Evolutionary conservation across 2,329 filamentous ascomycete genomes (phyloP).

Genomic region (Cytospora piceae): DNA sequence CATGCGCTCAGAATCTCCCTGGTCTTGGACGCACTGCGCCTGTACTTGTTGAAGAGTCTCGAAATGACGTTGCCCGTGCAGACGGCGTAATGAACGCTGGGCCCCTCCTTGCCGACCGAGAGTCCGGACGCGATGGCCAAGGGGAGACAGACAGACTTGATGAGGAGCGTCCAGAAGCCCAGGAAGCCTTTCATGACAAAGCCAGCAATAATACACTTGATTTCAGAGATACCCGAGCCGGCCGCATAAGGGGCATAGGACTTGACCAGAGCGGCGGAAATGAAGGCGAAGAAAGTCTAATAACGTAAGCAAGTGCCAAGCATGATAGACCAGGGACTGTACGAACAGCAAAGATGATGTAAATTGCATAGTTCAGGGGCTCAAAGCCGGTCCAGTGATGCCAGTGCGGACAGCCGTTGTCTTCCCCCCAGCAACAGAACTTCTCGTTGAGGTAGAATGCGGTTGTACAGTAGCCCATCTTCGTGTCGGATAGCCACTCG

Average conservation of each 20-base stretch:
- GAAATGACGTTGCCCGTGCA: constrained; percentile 98
- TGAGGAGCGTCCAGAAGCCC: constrained; percentile 85
- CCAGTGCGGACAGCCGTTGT: constrained; percentile 88
- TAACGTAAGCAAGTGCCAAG: constrained; percentile 28
- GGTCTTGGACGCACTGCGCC: constrained; percentile 88
- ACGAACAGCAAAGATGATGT: constrained; percentile 80
- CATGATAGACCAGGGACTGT: no score
- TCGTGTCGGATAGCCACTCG: constrained; percentile 95
- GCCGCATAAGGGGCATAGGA: constrained; percentile 94
- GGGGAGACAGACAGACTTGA: constrained; percentile 91
- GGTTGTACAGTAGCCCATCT: constrained; percentile 92
- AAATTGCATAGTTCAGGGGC: constrained; percentile 82
- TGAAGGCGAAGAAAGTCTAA: constrained; percentile 77
- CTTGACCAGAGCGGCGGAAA: constrained; percentile 83
- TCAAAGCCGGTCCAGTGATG: constrained; percentile 81
- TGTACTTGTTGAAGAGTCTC: constrained; percentile 89
- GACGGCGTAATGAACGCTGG: constrained; percentile 98
- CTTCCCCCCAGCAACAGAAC: constrained; percentile 98
- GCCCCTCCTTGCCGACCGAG: constrained; percentile 95
- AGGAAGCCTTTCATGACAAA: constrained; percentile 99
- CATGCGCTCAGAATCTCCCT: constrained; percentile 93
- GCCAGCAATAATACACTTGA: constrained; percentile 98
- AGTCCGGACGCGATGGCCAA: constrained; percentile 92
- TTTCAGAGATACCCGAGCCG: constrained; percentile 95
- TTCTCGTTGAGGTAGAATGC: constrained; percentile 96